Evolutionary conservation across 306 rosid genomes (phyloP).

Genomic region (Oxytropis ochrocephala): DNA sequence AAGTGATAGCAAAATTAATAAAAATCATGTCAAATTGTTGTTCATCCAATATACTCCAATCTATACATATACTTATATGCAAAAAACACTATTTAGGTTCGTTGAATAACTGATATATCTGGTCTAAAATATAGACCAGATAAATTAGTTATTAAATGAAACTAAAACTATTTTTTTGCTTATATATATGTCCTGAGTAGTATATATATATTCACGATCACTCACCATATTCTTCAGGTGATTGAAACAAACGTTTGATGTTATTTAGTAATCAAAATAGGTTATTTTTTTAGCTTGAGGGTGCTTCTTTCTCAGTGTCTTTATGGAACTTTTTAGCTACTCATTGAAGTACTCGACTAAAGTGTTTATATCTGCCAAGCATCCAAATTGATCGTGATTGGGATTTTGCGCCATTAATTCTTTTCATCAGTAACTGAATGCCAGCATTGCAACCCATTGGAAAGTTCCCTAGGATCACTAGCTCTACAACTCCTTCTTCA

Average conservation of each 20-base stretch:
- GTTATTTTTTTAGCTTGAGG: conserved; percentile 24
- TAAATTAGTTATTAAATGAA: no score
- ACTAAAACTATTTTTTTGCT: no score
- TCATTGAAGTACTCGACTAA: conserved; percentile 24
- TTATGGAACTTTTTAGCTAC: conserved; percentile 24
- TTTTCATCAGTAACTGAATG: conserved; percentile 4
- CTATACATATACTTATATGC: no score
- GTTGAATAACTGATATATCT: no score
- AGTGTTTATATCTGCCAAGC: conserved; percentile 34
- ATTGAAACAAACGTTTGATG: background rate
- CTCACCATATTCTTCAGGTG: background rate
- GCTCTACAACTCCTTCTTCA: background rate
- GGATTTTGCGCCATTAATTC: background rate
- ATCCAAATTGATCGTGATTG: conserved; percentile 33
- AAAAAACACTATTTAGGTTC: no score
- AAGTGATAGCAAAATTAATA: background rate
- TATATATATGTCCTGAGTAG: no score
- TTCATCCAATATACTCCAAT: no score
- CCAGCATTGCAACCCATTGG: background rate
- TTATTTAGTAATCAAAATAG: no score
- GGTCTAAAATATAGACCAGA: no score
- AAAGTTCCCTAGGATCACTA: background rate
- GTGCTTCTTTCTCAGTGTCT: background rate
- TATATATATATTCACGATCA: no score
- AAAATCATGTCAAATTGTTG: background rate